Conservation (phyloP, 176 grass and related monocot species). For the Aegilops speltoides region DNA sequence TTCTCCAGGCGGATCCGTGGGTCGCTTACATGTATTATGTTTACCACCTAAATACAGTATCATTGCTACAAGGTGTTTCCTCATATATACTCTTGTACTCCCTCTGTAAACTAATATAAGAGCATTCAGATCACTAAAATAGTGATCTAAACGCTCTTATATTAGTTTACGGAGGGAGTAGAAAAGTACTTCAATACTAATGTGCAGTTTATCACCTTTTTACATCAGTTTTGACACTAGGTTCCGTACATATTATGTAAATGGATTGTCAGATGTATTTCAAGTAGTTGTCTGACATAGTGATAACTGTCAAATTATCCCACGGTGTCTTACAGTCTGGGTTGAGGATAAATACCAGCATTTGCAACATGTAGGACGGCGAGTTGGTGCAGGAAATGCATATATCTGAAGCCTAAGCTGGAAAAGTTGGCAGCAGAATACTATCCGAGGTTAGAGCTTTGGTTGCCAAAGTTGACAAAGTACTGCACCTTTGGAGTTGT, state of each 20-base stretch:
- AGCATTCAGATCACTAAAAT: no score
- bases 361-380: conserved; percentile 64
- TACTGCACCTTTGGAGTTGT: not conserved
- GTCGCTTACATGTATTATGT: not conserved
- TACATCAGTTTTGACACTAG: not conserved
- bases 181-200: not conserved
- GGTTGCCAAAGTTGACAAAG: conserved; percentile 1
- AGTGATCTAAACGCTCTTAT: no score
- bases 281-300: not conserved
- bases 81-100: not conserved
- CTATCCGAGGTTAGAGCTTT: conserved; percentile 63
- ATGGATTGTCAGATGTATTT: not conserved
- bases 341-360: not conserved
- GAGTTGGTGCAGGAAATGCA: conserved; percentile 98
- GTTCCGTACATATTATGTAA: no score
- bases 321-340: not conserved
- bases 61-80: not conserved
- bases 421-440: conserved; percentile 89
- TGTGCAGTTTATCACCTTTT: not conserved
- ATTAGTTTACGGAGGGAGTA: no score
- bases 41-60: not conserved
- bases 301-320: not conserved
- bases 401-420: conserved; percentile 97
- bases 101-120: no score
- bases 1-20: not conserved